Base-by-base conservation (phyloP, 495 filamentous ascomycete genomes). In the Neurospora sp. region DNA sequence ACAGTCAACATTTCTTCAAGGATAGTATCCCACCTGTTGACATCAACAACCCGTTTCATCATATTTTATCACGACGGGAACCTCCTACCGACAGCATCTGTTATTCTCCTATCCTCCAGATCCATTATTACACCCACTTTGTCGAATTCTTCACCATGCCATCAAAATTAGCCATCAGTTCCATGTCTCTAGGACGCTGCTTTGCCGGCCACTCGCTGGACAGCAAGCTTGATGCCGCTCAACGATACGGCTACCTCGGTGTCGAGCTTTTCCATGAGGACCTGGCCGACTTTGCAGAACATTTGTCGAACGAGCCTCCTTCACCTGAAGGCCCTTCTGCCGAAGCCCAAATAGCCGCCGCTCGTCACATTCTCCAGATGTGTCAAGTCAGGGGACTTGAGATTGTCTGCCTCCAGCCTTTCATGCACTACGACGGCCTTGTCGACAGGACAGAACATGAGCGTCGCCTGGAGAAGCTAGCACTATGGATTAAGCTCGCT, bases 251-350 rank as follows among this genome's bases (percentile, higher is more conserved):
- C 24, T 90, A 91, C 80, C 79, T 87, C 73, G 92, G 90, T 48
- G 89, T 94, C 75, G 93, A 95, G 80, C 84, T 94, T 40, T 94
- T 93, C 85, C 89, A 90, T 79, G 93, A 95, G 81, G 93, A 96
- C 81, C 87, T 94, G 39, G 83, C 88, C 74, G 86, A 89, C 77
- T 75, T 92, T 37, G 90, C 91, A 8, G 73, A 76, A 6, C 77
- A 76, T 19, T 70, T 81, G 5, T 74, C 69, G 3, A 37, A 19
- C 42, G 71, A 76, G 40, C 43, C 78, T 71, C 72, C 80, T 48
- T 79, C 82, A 13, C 73, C 80, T 48, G 70, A 71, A 1, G 75
- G 71, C 40, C 74, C 77, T 3, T 80, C 80, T 3, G 70, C 81
- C 5, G 78, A 84, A 11, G 84, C 86, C 72, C 87, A 90, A 71